Evolutionary conservation across 768 basidiomycete genomes (phyloP).

Genomic region (Tricholoma furcatifolium): DNA sequence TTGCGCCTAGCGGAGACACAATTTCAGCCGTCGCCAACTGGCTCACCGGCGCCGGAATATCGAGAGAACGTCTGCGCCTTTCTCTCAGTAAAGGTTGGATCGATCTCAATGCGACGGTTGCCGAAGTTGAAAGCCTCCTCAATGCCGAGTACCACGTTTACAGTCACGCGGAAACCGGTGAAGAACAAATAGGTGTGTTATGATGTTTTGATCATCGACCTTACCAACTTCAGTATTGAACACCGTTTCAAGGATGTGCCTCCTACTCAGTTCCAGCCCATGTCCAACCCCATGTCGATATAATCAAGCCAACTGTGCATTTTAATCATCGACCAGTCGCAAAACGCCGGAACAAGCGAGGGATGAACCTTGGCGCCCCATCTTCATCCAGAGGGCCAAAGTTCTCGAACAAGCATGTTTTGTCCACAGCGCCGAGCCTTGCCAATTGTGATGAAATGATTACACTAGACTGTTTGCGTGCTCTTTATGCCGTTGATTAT

Average conservation of each 20-base stretch:
- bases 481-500: conserved; percentile 25
- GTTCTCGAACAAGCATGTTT: conserved; percentile 3
- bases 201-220: not conserved
- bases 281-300: conserved; percentile 38
- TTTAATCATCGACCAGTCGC: conserved; percentile 33
- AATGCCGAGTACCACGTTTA: conserved; percentile 48
- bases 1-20: conserved; percentile 42
- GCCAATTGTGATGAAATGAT: conserved; percentile 25
- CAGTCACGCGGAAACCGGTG: conserved; percentile 34
- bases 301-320: conserved; percentile 43
- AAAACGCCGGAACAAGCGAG: conserved; percentile 18
- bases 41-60: conserved; percentile 42
- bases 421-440: not conserved
- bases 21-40: conserved; percentile 41
- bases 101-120: conserved; percentile 38
- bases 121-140: conserved; percentile 41
- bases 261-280: conserved; percentile 39
- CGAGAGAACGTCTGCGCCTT: conserved; percentile 33
- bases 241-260: conserved; percentile 31
- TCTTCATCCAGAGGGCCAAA: conserved; percentile 6
- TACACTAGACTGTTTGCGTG: conserved; percentile 28
- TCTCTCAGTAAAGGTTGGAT: conserved; percentile 41
- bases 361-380: conserved; percentile 8
- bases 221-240: not conserved
- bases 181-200: conserved; percentile 39